These are phyloP conservation scores for Trypanosoma rangeli DNA, from an alignment of 208 protist genomes.

Conservation along the genomic window DNA sequence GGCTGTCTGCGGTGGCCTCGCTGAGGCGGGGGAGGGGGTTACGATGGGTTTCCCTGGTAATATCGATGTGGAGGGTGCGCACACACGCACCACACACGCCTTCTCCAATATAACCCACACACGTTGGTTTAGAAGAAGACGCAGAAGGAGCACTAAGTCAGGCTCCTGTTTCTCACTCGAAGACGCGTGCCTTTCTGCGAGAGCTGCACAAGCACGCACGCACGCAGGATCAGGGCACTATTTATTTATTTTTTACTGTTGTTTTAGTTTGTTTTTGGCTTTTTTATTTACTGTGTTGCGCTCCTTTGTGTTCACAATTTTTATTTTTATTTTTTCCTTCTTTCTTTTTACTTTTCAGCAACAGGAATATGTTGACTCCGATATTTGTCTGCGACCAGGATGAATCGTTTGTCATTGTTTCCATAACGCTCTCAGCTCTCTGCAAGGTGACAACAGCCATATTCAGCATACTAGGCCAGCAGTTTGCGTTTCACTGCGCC, in stretches of 20 bases:
- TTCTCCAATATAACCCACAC: no score
- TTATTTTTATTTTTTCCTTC: neutral
- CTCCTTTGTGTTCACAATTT: neutral
- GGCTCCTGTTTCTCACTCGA: no score
- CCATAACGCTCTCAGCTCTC: slow-evolving; percentile 67
- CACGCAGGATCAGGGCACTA: no score
- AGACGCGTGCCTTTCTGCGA: neutral
- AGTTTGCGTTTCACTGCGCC: slow-evolving; percentile 88
- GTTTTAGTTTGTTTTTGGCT: no score
- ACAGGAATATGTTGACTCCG: slow-evolving; percentile 75
- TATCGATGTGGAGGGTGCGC: no score
- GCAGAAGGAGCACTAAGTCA: neutral
- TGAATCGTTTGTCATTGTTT: slow-evolving; percentile 76
- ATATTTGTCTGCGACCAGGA: slow-evolving; percentile 82
- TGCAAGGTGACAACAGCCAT: slow-evolving; percentile 78
- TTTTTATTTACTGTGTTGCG: no score
- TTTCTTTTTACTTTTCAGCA: neutral
- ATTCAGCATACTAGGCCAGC: slow-evolving; percentile 76
- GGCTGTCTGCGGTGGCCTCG: neutral
- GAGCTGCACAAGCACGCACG: neutral
- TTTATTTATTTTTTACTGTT: no score
- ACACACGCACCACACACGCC: no score
- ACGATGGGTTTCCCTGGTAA: neutral
- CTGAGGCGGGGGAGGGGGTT: no score
- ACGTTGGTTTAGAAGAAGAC: neutral